Conservation (phyloP, 2,329 filamentous ascomycete genomes). For the Emydomyces testavorans region DNA sequence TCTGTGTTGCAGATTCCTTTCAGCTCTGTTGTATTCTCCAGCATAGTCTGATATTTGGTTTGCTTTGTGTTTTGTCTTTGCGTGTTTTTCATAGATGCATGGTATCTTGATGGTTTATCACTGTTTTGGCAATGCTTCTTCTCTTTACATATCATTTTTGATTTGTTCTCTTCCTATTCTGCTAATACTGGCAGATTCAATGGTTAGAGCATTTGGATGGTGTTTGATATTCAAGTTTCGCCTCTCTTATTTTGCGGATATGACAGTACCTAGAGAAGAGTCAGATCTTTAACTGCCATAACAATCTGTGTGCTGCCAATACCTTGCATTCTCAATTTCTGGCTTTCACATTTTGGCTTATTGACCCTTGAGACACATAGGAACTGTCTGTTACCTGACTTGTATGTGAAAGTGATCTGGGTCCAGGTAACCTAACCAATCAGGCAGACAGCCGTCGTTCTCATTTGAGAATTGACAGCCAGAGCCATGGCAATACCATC, state of each 20-base stretch:
- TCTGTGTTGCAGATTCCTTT: background rate
- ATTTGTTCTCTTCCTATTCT: constrained; percentile 3
- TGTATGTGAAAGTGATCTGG: no score
- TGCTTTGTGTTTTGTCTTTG: background rate
- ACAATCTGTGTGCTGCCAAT: no score
- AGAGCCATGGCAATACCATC: no score
- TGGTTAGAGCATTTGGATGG: constrained; percentile 14
- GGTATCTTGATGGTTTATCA: constrained; percentile 10
- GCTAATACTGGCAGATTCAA: constrained; percentile 8
- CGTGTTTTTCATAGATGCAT: constrained; percentile 11
- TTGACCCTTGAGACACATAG: no score
- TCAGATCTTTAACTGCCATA: no score
- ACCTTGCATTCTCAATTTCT: no score
- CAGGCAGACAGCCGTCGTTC: no score
- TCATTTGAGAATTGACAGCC: no score
- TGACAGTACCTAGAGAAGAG: no score
- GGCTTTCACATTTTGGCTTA: no score
- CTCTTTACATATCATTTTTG: background rate
- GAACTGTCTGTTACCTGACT: no score
- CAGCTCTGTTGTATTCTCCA: background rate
- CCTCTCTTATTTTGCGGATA: background rate
- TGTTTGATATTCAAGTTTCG: constrained; percentile 6
- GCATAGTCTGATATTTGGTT: background rate
- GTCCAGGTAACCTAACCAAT: no score
- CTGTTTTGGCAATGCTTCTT: background rate